Conservation (phyloP, 371 early-diverging fungal species). For the Rhizomucor pusillus region DNA sequence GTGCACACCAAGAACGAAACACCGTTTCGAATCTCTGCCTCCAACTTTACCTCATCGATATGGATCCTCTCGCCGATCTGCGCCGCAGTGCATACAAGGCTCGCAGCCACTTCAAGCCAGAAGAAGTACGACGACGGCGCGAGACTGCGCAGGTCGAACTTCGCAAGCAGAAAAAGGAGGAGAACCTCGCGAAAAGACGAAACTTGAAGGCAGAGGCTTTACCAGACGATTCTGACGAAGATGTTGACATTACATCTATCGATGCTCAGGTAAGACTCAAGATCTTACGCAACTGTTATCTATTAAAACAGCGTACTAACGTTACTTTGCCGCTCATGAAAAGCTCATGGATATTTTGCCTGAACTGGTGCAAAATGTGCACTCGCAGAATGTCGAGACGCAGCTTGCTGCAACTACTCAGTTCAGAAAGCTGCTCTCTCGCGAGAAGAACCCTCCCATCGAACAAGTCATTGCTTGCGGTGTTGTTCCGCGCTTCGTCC, state of each 20-base stretch:
- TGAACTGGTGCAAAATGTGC: slow-evolving; percentile 71
- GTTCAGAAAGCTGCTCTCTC: slow-evolving; percentile 95
- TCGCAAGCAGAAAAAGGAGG: slow-evolving; percentile 94
- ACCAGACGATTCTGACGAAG: slow-evolving; percentile 83
- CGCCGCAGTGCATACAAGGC: slow-evolving; percentile 81
- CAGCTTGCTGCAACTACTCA: slow-evolving; percentile 83
- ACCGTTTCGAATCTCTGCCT: slow-evolving; percentile 1
- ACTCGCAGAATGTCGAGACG: slow-evolving; percentile 68
- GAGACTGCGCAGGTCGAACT: slow-evolving; percentile 93
- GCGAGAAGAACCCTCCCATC: slow-evolving; percentile 98
- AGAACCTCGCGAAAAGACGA: slow-evolving; percentile 89
- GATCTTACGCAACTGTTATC: neutral
- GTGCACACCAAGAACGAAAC: too few relatives aligned
- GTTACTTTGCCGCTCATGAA: neutral
- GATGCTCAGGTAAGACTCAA: slow-evolving; percentile 45
- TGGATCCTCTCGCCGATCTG: slow-evolving; percentile 58
- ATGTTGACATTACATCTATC: slow-evolving; percentile 49
- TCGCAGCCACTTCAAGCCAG: slow-evolving; percentile 82
- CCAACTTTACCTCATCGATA: slow-evolving; percentile 11
- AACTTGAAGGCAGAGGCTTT: slow-evolving; percentile 61
- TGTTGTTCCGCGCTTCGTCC: slow-evolving; percentile 95
- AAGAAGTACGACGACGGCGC: slow-evolving; percentile 91
- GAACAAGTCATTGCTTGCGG: slow-evolving; percentile 94
- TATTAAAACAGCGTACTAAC: too few relatives aligned
- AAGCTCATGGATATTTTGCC: slow-evolving; percentile 67